Conservation (phyloP, 1,284 basidiomycete genomes). For the Microbotryum intermedium region DNA sequence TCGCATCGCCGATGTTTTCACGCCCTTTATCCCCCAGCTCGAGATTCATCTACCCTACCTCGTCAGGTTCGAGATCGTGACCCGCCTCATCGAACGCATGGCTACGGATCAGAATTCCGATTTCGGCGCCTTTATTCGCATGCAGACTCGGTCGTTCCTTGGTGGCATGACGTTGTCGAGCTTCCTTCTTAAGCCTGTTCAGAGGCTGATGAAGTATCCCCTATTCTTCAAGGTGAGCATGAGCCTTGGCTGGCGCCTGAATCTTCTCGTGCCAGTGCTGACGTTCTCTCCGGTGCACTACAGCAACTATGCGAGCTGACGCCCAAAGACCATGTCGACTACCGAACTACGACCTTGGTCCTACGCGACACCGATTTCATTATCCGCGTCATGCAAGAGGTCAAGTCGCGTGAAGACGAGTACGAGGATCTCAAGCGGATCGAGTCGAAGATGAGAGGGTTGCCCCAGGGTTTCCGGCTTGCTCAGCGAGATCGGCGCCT, state of each 20-base stretch:
- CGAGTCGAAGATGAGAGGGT: constrained; percentile 51
- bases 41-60: constrained; percentile 80
- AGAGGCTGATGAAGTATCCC: constrained; percentile 62
- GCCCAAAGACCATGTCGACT: constrained; percentile 58
- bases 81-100: constrained; percentile 50
- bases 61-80: constrained; percentile 57
- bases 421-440: constrained; percentile 62
- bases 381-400: constrained; percentile 66
- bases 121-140: constrained; percentile 72
- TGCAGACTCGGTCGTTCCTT: constrained; percentile 51
- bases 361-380: constrained; percentile 58
- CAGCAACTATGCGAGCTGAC: constrained; percentile 60
- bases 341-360: constrained; percentile 57
- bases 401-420: constrained; percentile 73
- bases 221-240: constrained; percentile 59
- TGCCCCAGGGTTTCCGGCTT: constrained; percentile 50
- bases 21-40: constrained; percentile 54
- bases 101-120: constrained; percentile 52
- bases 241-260: neutral
- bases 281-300: neutral
- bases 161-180: constrained; percentile 56
- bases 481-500: constrained; percentile 62
- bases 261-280: neutral
- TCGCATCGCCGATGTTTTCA: constrained; percentile 51
- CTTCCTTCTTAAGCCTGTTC: constrained; percentile 65